Evolutionary conservation across 2,329 filamentous ascomycete genomes (phyloP).

Genomic region (Colletotrichum incanum): DNA sequence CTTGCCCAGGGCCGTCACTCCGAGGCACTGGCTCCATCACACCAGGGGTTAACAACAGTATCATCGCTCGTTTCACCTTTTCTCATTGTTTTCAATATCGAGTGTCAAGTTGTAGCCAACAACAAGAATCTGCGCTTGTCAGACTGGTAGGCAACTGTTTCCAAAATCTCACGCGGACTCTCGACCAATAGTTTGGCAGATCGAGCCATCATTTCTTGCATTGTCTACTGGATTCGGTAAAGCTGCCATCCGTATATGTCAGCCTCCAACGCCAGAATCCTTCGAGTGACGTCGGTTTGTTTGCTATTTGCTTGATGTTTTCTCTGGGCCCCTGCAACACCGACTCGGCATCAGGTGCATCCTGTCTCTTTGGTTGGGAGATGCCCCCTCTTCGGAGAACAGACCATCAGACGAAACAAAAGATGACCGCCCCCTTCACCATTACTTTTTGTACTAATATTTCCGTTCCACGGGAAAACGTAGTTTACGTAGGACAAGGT

Average conservation of each 20-base stretch:
- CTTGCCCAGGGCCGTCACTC: conserved; percentile 11
- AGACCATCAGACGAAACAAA: conserved; percentile 40
- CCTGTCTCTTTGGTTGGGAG: conserved; percentile 1
- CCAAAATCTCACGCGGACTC: conserved; percentile 21
- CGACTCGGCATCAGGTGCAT: conserved; percentile 30
- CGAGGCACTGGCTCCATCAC: conserved; percentile 18
- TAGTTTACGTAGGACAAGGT: conserved; percentile 19
- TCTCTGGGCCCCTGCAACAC: conserved; percentile 21
- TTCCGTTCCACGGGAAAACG: neutral
- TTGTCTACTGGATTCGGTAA: neutral
- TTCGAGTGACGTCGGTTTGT: conserved; percentile 27
- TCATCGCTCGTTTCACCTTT: conserved; percentile 35
- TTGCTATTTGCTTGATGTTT: neutral
- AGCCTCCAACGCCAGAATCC: conserved; percentile 9
- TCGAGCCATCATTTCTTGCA: neutral
- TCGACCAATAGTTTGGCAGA: neutral
- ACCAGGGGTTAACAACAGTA: conserved; percentile 30
- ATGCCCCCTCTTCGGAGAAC: conserved; percentile 17
- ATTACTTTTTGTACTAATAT: neutral
- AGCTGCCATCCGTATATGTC: conserved; percentile 20
- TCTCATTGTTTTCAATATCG: conserved; percentile 4
- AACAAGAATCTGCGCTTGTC: neutral
- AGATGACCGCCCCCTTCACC: conserved; percentile 15
- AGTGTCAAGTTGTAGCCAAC: conserved; percentile 14
- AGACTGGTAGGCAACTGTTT: neutral